Evolutionary conservation across 1,284 basidiomycete genomes (phyloP), one percentile per base, ranked within the genome.

Genomic region (Ganoderma meredithae): DNA sequence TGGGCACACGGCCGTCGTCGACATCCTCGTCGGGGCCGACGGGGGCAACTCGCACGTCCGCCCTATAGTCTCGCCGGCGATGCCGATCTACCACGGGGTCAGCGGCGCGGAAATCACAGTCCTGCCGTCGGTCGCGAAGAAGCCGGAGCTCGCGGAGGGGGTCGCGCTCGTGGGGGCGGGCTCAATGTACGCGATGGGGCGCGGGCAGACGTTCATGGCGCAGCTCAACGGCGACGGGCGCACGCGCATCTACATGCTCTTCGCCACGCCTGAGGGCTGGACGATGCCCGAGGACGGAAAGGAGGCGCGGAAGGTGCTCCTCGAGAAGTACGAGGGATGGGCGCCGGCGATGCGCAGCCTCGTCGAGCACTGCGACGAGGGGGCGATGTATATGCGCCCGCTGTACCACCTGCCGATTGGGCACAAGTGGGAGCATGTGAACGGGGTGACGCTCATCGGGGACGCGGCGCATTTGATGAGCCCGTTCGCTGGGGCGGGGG

Each of bases 401-500:
- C 31, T 62, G 33, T 62, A 53, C 61, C 19, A 36, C 31, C 47
- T 62, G 5, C 47, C 44, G 19, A 36, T 31, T 1, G 61, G 25
- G 31, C 61, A 39, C 33, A 36, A 40, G 61, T 62, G 61, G 61
- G 33, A 36, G 12, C 61, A 62, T 13, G 61, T 62, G 2, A 10
- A 22, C 33, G 61, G 61, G 15, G 61, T 53, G 61, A 62, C 61
- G 17, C 31, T 62, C 36, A 8, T 62, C 19, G 61, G 61, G 13
- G 61, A 62, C 33, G 61, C 61, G 47, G 61, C 61, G 47, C 47
- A 62, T 47, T 7, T 62, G 61, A 62, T 62, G 61, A 53, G 33
- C 25, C 61, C 47, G 33, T 52, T 53, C 49, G 61, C 61, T 19
- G 61, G 61, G 7, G 49, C 49, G 49, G 61, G 61, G 4, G 61